Percentiles rank a stretch among this genome's conserved stretches.
phyloP scores from a whole-genome alignment of 192 early-diverging fungal species.

The Backusella parvicylindrica region DNA sequence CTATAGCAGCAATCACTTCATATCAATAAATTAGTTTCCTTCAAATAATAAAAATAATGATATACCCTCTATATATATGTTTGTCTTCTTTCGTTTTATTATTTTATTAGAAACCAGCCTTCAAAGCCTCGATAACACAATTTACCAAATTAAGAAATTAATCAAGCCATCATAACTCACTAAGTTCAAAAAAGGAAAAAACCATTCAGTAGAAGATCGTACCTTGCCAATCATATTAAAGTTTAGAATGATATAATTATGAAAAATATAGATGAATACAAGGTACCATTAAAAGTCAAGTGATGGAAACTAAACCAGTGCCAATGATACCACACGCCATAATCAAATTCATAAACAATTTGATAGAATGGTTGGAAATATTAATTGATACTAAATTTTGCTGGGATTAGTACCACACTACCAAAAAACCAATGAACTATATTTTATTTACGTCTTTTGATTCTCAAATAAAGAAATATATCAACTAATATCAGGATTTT shows the following conservation, averaged over 20 bases:
- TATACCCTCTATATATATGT: neutral
- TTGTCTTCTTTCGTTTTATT: neutral
- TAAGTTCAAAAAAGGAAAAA: neutral
- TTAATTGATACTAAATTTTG: neutral
- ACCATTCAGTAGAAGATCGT: neutral
- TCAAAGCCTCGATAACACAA: neutral
- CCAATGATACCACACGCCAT: neutral
- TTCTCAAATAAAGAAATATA: neutral
- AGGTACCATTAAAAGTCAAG: neutral
- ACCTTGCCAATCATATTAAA: neutral
- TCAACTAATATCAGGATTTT: neutral
- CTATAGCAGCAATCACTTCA: neutral
- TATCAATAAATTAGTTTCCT: neutral
- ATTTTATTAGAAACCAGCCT: neutral
- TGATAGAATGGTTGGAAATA: neutral
- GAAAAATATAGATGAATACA: neutral
- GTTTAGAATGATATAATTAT: neutral
- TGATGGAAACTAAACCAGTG: neutral
- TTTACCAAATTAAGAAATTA: conserved; percentile 1
- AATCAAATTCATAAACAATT: neutral
- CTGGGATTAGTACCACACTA: neutral
- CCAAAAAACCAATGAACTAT: neutral
- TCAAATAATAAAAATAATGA: neutral
- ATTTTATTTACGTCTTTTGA: neutral
- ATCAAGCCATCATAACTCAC: neutral